phyloP scores from a whole-genome alignment of 352 stramenopile species.

The Blastocystis sp. region DNA sequence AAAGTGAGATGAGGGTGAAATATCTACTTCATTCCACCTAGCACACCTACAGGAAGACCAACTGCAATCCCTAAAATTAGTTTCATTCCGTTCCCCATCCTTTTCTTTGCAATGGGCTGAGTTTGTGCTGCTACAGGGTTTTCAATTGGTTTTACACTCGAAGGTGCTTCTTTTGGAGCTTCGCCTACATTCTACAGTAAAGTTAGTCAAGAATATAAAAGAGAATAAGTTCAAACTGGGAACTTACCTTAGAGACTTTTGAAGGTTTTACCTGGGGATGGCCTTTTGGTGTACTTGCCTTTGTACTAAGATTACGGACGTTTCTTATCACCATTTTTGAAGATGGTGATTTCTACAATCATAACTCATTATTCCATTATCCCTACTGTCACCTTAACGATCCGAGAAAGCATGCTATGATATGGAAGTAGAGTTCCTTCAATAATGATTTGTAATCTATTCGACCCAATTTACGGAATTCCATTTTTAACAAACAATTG shows the following conservation, averaged over 20 bases:
- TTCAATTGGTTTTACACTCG: not conserved
- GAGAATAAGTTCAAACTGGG: not conserved
- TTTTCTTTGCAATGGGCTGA: not conserved
- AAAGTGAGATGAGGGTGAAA: not conserved
- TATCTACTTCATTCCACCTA: constrained; percentile 18
- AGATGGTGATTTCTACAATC: not conserved
- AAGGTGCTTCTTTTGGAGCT: not conserved
- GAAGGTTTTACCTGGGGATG: not conserved
- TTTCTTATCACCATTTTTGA: not conserved
- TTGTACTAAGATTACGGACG: not conserved
- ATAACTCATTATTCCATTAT: not conserved
- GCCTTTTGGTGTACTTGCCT: not conserved
- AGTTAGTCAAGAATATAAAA: not conserved
- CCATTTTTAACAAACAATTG: constrained; percentile 5
- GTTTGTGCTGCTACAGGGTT: not conserved
- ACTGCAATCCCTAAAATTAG: not conserved
- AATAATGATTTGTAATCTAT: not conserved
- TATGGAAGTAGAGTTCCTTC: too few relatives aligned
- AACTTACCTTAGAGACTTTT: not conserved
- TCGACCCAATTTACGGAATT: not conserved
- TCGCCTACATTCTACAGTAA: not conserved
- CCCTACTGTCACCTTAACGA: not conserved
- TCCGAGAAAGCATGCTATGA: not conserved
- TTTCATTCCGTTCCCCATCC: not conserved
- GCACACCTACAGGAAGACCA: constrained; percentile 7